Conservation (phyloP, 2,329 filamentous ascomycete genomes). For the Xylaria sp. region DNA sequence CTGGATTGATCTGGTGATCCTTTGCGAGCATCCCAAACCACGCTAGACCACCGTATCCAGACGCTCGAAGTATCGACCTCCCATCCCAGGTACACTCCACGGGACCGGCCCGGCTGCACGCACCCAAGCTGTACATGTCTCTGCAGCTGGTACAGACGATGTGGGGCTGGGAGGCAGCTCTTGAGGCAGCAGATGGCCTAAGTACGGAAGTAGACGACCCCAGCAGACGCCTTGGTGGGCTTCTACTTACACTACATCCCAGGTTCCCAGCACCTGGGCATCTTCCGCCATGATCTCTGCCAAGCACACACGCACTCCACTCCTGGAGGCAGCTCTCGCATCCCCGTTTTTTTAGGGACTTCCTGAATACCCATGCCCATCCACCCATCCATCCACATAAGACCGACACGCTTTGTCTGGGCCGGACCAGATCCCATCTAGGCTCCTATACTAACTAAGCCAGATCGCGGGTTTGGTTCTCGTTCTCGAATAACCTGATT, state of each 20-base stretch:
- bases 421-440: neutral
- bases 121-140: too few relatives aligned
- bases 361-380: neutral
- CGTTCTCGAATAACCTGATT: neutral
- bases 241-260: too few relatives aligned
- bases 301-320: neutral
- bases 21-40: conserved; percentile 1
- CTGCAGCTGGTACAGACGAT: too few relatives aligned
- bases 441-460: neutral
- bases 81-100: neutral
- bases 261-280: too few relatives aligned
- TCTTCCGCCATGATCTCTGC: conserved; percentile 7
- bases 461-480: neutral
- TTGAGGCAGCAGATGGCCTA: too few relatives aligned
- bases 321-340: conserved; percentile 16
- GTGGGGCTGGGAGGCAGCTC: too few relatives aligned
- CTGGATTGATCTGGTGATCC: conserved; percentile 24
- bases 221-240: too few relatives aligned
- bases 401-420: neutral
- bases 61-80: neutral
- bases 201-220: too few relatives aligned
- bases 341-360: conserved; percentile 11
- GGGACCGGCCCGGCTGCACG: too few relatives aligned
- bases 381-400: neutral
- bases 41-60: too few relatives aligned